Evolutionary conservation across 2,329 filamentous ascomycete genomes (phyloP), one percentile per base, ranked within the genome.

Genomic region (Pleomassaria siparia): DNA sequence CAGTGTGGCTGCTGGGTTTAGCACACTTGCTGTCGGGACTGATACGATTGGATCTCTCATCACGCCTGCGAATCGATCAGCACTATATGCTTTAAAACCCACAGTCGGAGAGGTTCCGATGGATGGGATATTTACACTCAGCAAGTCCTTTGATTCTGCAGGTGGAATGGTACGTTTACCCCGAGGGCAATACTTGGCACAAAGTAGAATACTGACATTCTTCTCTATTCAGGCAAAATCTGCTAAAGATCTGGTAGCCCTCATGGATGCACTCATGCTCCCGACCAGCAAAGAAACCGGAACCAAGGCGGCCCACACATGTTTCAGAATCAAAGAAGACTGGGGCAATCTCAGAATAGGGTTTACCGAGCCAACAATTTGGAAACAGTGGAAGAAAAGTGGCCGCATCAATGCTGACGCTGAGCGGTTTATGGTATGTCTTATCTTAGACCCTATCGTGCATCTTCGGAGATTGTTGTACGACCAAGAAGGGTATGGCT

Each of bases 21-120:
- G 63, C 35, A 70, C 73, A 10, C 56, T 75, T 2, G 63, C 64
- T 3, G 59, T 74, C n/a, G 67, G 63, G 11, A 73, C 71, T 3
- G 72, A 74, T 46, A 72, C 70, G 0, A 63, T 67, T 28, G 72
- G 72, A 4, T 72, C 69, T 4, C 53, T 71, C 16, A 70, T 72
- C 30, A 66, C 64, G 15, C 72, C 73, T 5, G 71, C 73, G 10
- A 73, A 69, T 44, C 58, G 67, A 32, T 63, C 66, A 15, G 71
- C 57, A 3, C 47, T 74, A 13, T 75, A 75, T 37, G 70, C 67
- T 5, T 43, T 75, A 26, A 74, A 73, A 41, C 64, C 65, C 2
- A 69, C 66, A 2, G 60, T 63, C n/a, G 66, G 67, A 12, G 55
- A 66, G 20, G 56, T 69, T 3, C 67, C 67, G 6, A 67, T 66